Evolutionary conservation across 2,329 filamentous ascomycete genomes (phyloP), one percentile per base, ranked within the genome.

Genomic region (Pseudogymnoascus sp.): DNA sequence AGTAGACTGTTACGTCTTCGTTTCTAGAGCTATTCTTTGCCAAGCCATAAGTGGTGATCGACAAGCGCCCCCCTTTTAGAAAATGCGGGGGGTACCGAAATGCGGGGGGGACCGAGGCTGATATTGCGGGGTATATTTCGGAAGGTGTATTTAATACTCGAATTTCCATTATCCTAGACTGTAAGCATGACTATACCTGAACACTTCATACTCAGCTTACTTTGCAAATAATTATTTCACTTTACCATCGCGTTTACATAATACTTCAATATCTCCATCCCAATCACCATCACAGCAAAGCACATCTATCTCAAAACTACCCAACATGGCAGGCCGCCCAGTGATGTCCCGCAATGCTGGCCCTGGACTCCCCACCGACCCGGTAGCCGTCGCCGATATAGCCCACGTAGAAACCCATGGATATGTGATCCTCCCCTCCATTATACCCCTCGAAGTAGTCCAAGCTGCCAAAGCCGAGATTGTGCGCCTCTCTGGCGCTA

Each of bases 371-470:
- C 59, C 59, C 12, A 60, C 22, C 3, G 59, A 60, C 33, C 33
- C 33, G 4, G 22, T 26, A 31, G 26, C 59, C 35, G 6, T 40
- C 24, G 59, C 33, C 22, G 59, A 60, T 22, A 60, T 60, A 38
- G 4, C 33, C 14, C 38, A 40, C 8, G 59, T 60, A 31, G 59
- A 60, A 31, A 41, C 33, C 4, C 71, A 78, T 64, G 75, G 76
- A 40, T 78, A 76, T 61, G 75, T 76, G 8, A 73, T 77, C 19
- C 69, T 78, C 0, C 71, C 73, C 6, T 67, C 71, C 1, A 71
- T 74, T 59, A 74, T 74, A 66, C 72, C 64, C 56, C 67, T 64
- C 10, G 65, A 68, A 22, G 73, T 75, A 65, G 73, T 75, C 14
- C 66, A 70, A 43, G 66, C 64, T n/a, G 74, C 75, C 6, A 71